phyloP scores from a whole-genome alignment of 2,329 filamentous ascomycete genomes.

The Apiospora kogelbergensis region DNA sequence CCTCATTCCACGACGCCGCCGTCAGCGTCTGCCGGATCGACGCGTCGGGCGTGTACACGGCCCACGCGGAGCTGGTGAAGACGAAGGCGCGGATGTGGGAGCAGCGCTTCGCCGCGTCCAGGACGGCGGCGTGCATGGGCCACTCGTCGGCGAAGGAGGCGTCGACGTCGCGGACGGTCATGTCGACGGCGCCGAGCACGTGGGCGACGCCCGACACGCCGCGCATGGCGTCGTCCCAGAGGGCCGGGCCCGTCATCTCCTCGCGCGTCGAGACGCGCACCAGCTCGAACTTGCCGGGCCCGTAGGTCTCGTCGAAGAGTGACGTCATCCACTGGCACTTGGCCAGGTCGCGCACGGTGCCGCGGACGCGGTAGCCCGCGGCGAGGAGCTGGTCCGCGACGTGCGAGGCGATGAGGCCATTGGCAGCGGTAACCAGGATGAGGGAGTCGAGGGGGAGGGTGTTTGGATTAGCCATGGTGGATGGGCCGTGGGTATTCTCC shows the following conservation, averaged over 20 bases:
- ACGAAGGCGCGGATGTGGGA: conserved; percentile 23
- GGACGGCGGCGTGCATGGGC: conserved; percentile 19
- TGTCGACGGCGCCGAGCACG: conserved; percentile 23
- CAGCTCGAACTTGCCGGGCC: conserved; percentile 1
- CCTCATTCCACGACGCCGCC: conserved; percentile 32
- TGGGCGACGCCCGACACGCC: conserved; percentile 25
- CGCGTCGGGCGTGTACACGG: conserved; percentile 30
- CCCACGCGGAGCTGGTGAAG: conserved; percentile 33
- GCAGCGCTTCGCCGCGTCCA: conserved; percentile 25
- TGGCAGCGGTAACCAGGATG: conserved; percentile 10
- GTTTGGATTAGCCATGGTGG: neutral
- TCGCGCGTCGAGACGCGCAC: neutral
- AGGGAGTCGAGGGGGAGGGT: neutral
- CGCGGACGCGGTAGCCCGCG: conserved; percentile 6
- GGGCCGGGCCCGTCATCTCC: neutral
- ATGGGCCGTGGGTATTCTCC: no score
- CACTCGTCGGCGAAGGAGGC: conserved; percentile 21
- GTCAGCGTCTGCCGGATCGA: conserved; percentile 23
- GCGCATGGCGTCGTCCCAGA: neutral
- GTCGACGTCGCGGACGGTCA: conserved; percentile 25
- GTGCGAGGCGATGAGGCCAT: conserved; percentile 8
- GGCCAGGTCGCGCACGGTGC: neutral
- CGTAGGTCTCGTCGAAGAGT: neutral
- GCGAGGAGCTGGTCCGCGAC: conserved; percentile 9
- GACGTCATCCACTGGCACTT: conserved; percentile 3